phyloP scores from a whole-genome alignment of 2,329 filamentous ascomycete genomes.

The Phaeosphaeriaceae sp. region DNA sequence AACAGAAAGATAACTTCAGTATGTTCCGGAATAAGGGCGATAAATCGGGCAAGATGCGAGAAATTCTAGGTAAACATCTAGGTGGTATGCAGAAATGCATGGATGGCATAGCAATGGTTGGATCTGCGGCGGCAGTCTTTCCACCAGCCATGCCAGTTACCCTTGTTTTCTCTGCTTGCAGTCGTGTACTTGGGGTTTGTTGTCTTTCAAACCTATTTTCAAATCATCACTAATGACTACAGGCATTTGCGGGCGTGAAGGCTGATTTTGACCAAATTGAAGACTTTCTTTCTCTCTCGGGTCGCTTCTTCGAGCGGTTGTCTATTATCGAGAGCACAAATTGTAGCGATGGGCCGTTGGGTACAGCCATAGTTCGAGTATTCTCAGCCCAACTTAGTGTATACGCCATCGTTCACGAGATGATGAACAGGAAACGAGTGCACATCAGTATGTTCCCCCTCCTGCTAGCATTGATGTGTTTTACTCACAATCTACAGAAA shows the following conservation, averaged over 20 bases:
- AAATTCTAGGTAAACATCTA: constrained; percentile 8
- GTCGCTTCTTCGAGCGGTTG: constrained; percentile 46
- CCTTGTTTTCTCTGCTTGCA: constrained; percentile 17
- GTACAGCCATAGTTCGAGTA: not conserved
- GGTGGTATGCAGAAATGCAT: constrained; percentile 21
- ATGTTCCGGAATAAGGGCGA: not conserved
- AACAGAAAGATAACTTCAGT: not conserved
- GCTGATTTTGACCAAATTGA: constrained; percentile 50
- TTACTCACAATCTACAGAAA: too few species aligned
- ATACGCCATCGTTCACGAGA: not conserved
- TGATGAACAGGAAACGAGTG: not conserved
- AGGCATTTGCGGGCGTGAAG: constrained; percentile 42
- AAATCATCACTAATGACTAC: too few species aligned
- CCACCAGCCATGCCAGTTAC: constrained; percentile 25
- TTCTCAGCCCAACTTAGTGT: not conserved
- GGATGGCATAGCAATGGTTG: constrained; percentile 16
- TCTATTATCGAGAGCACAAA: constrained; percentile 44
- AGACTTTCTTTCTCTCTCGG: constrained; percentile 51
- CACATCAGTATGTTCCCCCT: too few species aligned
- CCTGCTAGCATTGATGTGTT: too few species aligned
- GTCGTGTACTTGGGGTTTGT: constrained; percentile 18
- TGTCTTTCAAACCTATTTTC: too few species aligned
- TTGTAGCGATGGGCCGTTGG: not conserved
- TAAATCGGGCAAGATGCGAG: not conserved
- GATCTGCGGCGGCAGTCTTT: constrained; percentile 22